Base-by-base conservation (phyloP, 2,329 filamentous ascomycete species). In the Trichoderma simmonsii region DNA sequence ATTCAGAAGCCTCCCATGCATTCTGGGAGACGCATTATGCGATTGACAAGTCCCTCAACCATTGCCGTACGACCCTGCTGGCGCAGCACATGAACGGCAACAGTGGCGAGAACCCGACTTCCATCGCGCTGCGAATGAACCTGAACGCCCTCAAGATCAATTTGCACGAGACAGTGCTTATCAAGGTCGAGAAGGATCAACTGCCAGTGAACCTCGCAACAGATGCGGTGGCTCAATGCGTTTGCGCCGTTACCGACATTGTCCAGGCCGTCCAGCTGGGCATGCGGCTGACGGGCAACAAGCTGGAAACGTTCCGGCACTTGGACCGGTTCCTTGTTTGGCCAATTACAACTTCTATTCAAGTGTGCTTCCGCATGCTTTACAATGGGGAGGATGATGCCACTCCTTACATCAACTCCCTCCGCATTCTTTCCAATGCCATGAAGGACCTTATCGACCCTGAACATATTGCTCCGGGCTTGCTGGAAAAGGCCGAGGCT, bases 11-110 rank as follows among this genome's bases (percentile, higher is more conserved):
- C n/a, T 69, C 56, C 3, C 57, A 72, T 28, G 32, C 51, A 21
- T 72, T 72, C 39, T 69, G 70, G 63, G 70, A 69, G 34, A 60
- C 62, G 6, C 70, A 72, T 7, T 69, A 69, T 21, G 63, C 56
- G 3, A 67, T 72, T 51, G 62, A 61, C 24, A 61, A 60, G 39
- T 57, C 64, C 24, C 26, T 72, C n/a, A 32, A 61, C 24, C 63
- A 72, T n/a, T 67, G 70, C 21, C 56, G 56, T 6, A 34, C 34
- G 4, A 68, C 39, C 11, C 15, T 72, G 6, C 7, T 70, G 12
- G 34, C 57, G 18, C 24, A 62, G 54, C 64, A 61, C 7, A 51
- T 68, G 64, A 72, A 60, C n/a, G 57, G 67, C 28, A 62, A 26
- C 67, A 54, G 36, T 21, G n/a, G 54, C 39, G 14, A 61, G 7